Evolutionary conservation across 1,284 basidiomycete species (phyloP).

Genomic region (Pseudozyma thailandica): DNA sequence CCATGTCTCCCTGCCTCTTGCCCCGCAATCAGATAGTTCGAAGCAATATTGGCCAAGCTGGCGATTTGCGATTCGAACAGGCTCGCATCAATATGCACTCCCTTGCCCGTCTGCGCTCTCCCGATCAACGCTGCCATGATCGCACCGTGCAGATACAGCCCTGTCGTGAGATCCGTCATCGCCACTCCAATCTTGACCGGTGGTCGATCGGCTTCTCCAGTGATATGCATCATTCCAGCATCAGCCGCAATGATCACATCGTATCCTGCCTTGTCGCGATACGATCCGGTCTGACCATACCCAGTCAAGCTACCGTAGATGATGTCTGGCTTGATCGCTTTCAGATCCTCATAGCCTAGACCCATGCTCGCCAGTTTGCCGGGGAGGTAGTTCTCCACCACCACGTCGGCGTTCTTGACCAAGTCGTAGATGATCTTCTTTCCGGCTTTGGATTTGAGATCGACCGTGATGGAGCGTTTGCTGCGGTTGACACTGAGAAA

Average conservation of each 20-base stretch:
- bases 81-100: constrained; percentile 85
- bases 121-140: constrained; percentile 89
- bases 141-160: constrained; percentile 91
- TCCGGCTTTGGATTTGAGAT: constrained; percentile 83
- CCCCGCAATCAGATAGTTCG: constrained; percentile 89
- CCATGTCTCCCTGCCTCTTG: constrained; percentile 88
- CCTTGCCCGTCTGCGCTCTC: constrained; percentile 83
- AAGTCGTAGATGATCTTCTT: constrained; percentile 81
- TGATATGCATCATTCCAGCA: constrained; percentile 70
- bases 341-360: constrained; percentile 85
- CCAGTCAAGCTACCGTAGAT: constrained; percentile 93
- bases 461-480: constrained; percentile 83
- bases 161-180: constrained; percentile 88
- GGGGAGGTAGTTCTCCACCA: constrained; percentile 71
- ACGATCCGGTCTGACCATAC: constrained; percentile 93
- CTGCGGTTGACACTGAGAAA: constrained; percentile 89
- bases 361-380: constrained; percentile 85
- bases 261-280: constrained; percentile 75
- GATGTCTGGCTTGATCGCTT: constrained; percentile 80
- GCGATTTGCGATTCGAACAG: constrained; percentile 81
- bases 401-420: constrained; percentile 80
- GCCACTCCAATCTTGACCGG: constrained; percentile 84
- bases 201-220: constrained; percentile 85
- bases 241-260: constrained; percentile 65
- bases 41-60: constrained; percentile 89